These are phyloP conservation scores for Populus ilicifolia DNA, from an alignment of 345 rosid species.

Conservation along the genomic window DNA sequence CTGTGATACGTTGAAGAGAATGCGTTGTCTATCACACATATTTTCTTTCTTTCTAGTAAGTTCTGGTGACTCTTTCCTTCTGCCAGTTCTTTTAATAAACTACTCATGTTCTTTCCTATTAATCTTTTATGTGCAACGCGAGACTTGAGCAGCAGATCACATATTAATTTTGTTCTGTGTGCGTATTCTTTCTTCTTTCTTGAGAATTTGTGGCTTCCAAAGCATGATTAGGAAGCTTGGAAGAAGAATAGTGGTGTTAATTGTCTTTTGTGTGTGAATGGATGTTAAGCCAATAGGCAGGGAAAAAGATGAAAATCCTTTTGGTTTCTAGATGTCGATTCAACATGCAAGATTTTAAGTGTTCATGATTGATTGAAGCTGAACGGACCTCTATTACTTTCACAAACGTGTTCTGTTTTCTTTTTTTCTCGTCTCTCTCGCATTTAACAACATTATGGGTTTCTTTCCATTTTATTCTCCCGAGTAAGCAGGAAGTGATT, in stretches of 20 bases:
- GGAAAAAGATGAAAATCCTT: not conserved
- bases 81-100: not conserved
- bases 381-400: too few species aligned
- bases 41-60: not conserved
- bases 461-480: too few species aligned
- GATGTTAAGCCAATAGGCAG: not conserved
- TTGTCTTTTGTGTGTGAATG: not conserved
- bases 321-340: not conserved
- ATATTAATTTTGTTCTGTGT: not conserved
- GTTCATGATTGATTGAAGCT: not conserved
- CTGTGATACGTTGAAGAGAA: too few species aligned
- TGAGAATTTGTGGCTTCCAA: not conserved
- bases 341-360: not conserved
- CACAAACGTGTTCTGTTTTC: too few species aligned
- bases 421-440: too few species aligned
- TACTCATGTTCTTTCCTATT: not conserved
- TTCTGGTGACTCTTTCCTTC: not conserved
- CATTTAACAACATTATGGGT: too few species aligned
- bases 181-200: not conserved
- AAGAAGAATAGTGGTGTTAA: not conserved
- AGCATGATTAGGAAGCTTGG: not conserved
- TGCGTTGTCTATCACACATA: too few species aligned
- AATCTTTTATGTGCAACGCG: not conserved
- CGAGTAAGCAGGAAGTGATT: too few species aligned
- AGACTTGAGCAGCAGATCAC: not conserved